Conservation (phyloP, 306 rosid genomes). For the Cercis canadensis region DNA sequence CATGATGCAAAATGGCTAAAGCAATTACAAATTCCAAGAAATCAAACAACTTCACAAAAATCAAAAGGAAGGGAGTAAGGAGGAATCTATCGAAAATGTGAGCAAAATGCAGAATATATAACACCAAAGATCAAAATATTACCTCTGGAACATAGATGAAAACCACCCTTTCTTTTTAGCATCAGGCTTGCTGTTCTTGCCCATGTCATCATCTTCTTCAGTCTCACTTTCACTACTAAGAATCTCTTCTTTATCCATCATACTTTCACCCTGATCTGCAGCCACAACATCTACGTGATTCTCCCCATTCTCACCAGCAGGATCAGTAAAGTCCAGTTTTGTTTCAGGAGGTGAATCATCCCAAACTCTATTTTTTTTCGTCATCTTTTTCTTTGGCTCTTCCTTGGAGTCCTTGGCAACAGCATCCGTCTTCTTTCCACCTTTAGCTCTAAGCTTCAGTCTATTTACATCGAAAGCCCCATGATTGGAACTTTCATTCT, state of each 20-base stretch:
- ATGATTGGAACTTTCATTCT: conserved; percentile 68
- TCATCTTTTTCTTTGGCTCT: conserved; percentile 70
- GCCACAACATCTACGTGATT: conserved; percentile 68
- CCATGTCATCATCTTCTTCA: conserved; percentile 76
- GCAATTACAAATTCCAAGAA: neutral
- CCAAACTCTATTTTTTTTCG: conserved; percentile 96
- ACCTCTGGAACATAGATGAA: conserved; percentile 98
- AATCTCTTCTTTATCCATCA: conserved; percentile 97
- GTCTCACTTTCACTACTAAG: conserved; percentile 89
- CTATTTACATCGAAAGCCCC: conserved; percentile 99
- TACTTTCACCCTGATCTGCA: conserved; percentile 90
- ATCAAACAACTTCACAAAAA: conserved; percentile 7
- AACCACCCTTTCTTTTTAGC: conserved; percentile 96
- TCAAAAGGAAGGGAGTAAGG: neutral
- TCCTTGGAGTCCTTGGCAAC: conserved; percentile 71
- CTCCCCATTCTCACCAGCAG: conserved; percentile 70
- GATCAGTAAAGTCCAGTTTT: conserved; percentile 86
- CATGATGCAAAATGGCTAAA: neutral
- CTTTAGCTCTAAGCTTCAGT: conserved; percentile 84
- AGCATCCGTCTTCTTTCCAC: conserved; percentile 71
- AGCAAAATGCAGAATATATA: conserved; percentile 21
- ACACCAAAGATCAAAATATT: conserved; percentile 27
- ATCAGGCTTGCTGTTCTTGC: conserved; percentile 69
- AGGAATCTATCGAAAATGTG: neutral
- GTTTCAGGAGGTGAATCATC: conserved; percentile 62